Base-by-base conservation (phyloP, 345 rosid species). In the Turritis glabra region DNA sequence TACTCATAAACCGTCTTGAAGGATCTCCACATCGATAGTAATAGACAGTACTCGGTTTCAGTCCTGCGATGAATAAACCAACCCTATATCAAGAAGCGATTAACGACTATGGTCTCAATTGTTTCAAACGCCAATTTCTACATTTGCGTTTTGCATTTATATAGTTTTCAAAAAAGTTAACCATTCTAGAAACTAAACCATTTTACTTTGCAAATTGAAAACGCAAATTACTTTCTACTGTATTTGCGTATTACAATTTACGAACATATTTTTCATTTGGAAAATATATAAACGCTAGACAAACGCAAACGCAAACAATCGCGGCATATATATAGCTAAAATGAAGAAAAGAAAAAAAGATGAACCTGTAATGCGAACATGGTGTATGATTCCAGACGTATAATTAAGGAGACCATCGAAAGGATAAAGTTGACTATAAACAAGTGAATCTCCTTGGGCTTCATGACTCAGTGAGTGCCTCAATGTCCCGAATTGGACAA, bases 351-450 rank as follows among this genome's bases (percentile, higher is more conserved):
- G 19, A 37, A 32, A 7, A 47, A 14, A 23, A 9, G 19, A 60
- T 8, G 8, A 37, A 90, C 99, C 97, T 70, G 82, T 82, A 30
- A 95, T 84, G 72, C 88, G 89, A 78, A 87, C 99, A 60, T 95
- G 99, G 83, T 95, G 97, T 21, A 92, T 90, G 64, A 95, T 90
- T 57, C 97, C 97, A 37, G 97, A 95, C 48, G 97, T 92, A 25
- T 92, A 95, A 74, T 95, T 95, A 52, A 84, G 81, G 33, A 95
- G 92, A 73, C 97, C 97, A 18, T 87, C 68, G 52, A 87, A 92
- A 35, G 96, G 96, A 79, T 90, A 92, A 55, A 92, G 91, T 77
- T 95, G 97, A 74, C 27, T 84, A 73, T 92, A 95, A 81, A 95
- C 77, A 40, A 86, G 86, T 43, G 96, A 84, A 32, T 80, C 57